Evolutionary conservation across 345 rosid species (phyloP).

Genomic region (Noccaea bulbosa): DNA sequence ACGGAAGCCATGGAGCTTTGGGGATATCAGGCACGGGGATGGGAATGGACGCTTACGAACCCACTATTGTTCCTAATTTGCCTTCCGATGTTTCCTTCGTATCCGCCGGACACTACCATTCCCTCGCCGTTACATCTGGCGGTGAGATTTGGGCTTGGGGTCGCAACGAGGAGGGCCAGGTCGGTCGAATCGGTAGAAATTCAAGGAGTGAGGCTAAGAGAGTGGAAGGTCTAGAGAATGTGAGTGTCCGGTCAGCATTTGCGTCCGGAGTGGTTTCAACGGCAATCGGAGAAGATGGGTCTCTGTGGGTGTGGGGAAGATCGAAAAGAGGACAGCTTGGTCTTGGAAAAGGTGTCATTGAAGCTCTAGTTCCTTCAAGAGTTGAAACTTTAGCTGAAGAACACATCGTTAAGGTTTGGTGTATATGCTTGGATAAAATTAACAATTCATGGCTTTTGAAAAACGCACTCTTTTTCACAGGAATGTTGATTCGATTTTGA

Average conservation of each 20-base stretch:
- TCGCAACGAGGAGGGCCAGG: constrained; percentile 79
- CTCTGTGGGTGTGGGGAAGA: constrained; percentile 96
- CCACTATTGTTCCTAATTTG: constrained; percentile 55
- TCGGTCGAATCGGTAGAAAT: constrained; percentile 65
- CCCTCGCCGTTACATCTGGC: constrained; percentile 76
- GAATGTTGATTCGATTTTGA: constrained; percentile 23
- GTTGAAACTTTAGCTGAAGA: constrained; percentile 66
- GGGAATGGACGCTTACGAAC: constrained; percentile 72
- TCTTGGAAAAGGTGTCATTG: constrained; percentile 65
- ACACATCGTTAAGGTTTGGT: constrained; percentile 74
- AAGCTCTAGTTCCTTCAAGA: constrained; percentile 62
- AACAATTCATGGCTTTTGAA: neutral
- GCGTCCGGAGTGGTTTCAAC: constrained; percentile 92
- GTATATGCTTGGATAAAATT: neutral
- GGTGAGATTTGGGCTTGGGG: constrained; percentile 95
- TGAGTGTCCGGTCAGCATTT: constrained; percentile 59
- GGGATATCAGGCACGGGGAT: constrained; percentile 65
- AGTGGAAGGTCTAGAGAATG: constrained; percentile 67
- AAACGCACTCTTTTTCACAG: neutral
- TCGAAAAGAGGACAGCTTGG: constrained; percentile 98
- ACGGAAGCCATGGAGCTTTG: constrained; percentile 78
- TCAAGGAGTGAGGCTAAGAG: constrained; percentile 67
- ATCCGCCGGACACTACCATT: constrained; percentile 86
- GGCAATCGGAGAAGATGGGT: constrained; percentile 76
- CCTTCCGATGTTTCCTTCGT: constrained; percentile 61